Percentiles rank a stretch among this genome's conserved stretches.
phyloP scores from a whole-genome alignment of 75 land plant genomes.

The Selaginella tamariscina region DNA sequence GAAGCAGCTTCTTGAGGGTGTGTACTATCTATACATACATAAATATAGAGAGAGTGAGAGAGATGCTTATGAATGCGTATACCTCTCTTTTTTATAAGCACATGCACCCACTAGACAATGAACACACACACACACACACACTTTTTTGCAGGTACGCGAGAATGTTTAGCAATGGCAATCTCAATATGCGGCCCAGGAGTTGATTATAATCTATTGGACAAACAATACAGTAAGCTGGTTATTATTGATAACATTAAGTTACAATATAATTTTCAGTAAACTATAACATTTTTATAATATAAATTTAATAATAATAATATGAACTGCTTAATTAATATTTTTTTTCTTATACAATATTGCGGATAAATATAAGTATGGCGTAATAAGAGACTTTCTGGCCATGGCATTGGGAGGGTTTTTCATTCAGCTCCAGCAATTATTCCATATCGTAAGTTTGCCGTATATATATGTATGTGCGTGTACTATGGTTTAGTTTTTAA shows the following conservation, averaged over 20 bases:
- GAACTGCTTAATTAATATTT: not conserved
- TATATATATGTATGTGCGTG: not conserved
- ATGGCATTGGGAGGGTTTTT: constrained; percentile 88
- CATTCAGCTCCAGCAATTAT: constrained; percentile 78
- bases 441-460: constrained; percentile 68
- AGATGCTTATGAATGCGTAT: not conserved
- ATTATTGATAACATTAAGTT: not conserved
- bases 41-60: not conserved
- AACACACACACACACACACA: too few species aligned
- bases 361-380: constrained; percentile 67
- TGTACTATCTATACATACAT: not conserved
- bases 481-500: not conserved
- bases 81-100: too few species aligned
- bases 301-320: not conserved
- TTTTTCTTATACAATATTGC: constrained; percentile 40
- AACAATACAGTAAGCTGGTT: constrained; percentile 65
- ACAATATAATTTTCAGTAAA: too few species aligned
- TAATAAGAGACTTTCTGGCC: constrained; percentile 82
- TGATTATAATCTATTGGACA: constrained; percentile 69
- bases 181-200: constrained; percentile 82
- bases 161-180: constrained; percentile 69
- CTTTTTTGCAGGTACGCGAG: constrained; percentile 54
- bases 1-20: constrained; percentile 69
- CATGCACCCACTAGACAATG: too few species aligned
- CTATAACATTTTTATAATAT: not conserved